Conservation (phyloP, 192 early-diverging fungal species). For the Podila verticillata region DNA sequence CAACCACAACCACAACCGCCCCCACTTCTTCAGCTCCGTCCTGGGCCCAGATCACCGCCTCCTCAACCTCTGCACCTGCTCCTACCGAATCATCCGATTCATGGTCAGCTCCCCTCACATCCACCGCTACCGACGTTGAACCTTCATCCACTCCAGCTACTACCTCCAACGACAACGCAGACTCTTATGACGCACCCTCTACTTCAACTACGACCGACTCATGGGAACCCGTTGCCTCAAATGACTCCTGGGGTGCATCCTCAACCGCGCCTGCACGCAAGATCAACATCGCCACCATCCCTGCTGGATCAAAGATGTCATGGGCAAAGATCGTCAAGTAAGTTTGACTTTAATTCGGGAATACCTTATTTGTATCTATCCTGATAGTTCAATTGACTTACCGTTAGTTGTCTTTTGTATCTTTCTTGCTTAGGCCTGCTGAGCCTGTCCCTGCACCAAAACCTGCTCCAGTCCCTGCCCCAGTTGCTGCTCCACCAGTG, state of each 20-base stretch:
- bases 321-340: slow-evolving; percentile 76
- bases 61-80: not conserved
- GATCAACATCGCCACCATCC: slow-evolving; percentile 49
- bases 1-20: slow-evolving; percentile 7
- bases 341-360: slow-evolving; percentile 24
- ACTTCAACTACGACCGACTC: slow-evolving; percentile 6
- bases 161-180: slow-evolving; percentile 7
- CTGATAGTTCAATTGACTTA: not conserved
- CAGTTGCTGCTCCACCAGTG: slow-evolving; percentile 41
- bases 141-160: slow-evolving; percentile 11
- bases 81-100: slow-evolving; percentile 5
- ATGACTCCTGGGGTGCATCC: slow-evolving; percentile 28
- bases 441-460: slow-evolving; percentile 32
- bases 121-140: not conserved
- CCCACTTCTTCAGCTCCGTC: slow-evolving; percentile 31
- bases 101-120: not conserved
- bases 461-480: slow-evolving; percentile 35
- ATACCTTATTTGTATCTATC: not conserved
- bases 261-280: slow-evolving; percentile 26
- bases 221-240: slow-evolving; percentile 18
- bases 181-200: slow-evolving; percentile 1
- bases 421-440: not conserved
- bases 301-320: slow-evolving; percentile 55
- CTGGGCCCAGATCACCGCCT: slow-evolving; percentile 55
- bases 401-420: no score